These are phyloP conservation scores for Ampelocalamus luodianensis DNA, from an alignment of 176 grass and related monocot species.

Conservation along the genomic window DNA sequence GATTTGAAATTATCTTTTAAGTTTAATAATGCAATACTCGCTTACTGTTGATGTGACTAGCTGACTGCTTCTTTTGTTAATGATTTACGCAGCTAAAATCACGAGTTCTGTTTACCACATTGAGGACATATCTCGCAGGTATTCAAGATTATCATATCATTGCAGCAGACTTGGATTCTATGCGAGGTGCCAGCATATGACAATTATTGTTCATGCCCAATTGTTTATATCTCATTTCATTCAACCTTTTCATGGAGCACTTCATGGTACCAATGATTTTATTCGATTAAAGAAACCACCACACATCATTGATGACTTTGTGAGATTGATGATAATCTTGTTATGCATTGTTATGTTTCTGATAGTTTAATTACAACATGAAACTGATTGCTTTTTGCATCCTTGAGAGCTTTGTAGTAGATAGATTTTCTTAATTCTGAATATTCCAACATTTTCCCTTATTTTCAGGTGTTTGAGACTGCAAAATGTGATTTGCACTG, in stretches of 20 bases:
- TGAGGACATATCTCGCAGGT: slow-evolving; percentile 22
- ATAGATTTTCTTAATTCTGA: neutral
- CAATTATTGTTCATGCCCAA: slow-evolving; percentile 12
- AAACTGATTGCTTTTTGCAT: neutral
- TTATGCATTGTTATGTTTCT: neutral
- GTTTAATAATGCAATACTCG: neutral
- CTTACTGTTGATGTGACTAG: neutral
- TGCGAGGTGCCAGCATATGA: slow-evolving; percentile 35
- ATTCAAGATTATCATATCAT: slow-evolving; percentile 60
- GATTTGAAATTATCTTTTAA: slow-evolving; percentile 16
- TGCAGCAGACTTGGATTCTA: slow-evolving; percentile 67
- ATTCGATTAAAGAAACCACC: neutral
- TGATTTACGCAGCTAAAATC: slow-evolving; percentile 54
- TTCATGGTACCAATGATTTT: slow-evolving; percentile 4
- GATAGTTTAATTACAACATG: neutral
- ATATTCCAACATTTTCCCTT: neutral
- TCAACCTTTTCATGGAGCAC: neutral
- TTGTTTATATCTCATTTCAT: slow-evolving; percentile 6
- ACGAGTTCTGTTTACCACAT: slow-evolving; percentile 42
- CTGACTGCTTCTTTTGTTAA: neutral
- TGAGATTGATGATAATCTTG: slow-evolving; percentile 11
- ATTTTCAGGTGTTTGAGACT: slow-evolving; percentile 56
- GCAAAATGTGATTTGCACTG: slow-evolving; percentile 69
- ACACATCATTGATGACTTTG: neutral
- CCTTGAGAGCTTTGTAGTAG: neutral